Conservation (phyloP, 768 basidiomycete species). For the Macrolepiota fuliginosa region DNA sequence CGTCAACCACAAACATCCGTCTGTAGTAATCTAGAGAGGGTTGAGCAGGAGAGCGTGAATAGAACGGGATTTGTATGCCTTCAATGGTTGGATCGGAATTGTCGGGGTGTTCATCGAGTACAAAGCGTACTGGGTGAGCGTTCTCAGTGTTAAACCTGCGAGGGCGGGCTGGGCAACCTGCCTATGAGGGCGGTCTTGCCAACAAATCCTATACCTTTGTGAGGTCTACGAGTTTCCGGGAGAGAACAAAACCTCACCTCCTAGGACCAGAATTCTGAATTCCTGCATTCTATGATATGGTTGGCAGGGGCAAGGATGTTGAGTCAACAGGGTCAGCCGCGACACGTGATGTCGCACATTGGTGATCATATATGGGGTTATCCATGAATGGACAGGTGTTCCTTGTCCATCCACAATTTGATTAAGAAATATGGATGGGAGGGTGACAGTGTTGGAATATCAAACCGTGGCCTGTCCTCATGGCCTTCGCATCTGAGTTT, state of each 20-base stretch:
- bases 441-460: too few relatives aligned
- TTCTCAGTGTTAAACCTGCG: neutral
- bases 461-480: too few relatives aligned
- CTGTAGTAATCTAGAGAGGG: constrained; percentile 65
- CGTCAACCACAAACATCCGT: constrained; percentile 63
- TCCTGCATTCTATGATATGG: constrained; percentile 47
- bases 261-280: constrained; percentile 78
- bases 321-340: too few relatives aligned
- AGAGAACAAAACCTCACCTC: constrained; percentile 46
- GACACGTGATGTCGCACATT: too few relatives aligned
- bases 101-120: constrained; percentile 69
- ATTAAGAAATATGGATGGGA: too few relatives aligned
- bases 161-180: constrained; percentile 15
- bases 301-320: too few relatives aligned
- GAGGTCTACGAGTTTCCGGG: neutral
- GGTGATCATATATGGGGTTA: too few relatives aligned
- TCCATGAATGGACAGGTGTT: too few relatives aligned
- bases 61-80: constrained; percentile 39
- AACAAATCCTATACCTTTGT: constrained; percentile 61
- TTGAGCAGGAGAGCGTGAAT: constrained; percentile 13
- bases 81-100: constrained; percentile 85
- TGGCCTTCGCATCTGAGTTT: too few relatives aligned
- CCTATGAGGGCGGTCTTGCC: constrained; percentile 84
- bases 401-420: too few relatives aligned
- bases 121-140: constrained; percentile 54